Evolutionary conservation across 306 rosid species (phyloP), one percentile per base, ranked within the genome.

Genomic region (Cucumis cinereus): DNA sequence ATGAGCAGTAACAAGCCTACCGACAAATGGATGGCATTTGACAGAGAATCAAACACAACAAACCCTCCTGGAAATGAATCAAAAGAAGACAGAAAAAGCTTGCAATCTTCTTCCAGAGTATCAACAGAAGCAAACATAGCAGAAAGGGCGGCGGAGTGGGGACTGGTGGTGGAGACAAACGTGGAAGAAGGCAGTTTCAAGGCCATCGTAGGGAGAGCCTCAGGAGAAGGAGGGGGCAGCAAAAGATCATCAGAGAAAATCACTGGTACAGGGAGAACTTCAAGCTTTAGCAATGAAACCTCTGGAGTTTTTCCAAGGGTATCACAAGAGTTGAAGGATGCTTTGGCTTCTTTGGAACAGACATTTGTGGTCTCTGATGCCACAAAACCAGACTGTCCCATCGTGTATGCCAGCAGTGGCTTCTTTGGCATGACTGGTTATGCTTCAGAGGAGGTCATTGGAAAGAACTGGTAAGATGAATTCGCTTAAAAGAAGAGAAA

Each of bases 321-420:
- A 9, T 89, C 98, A 23, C 91, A 86, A 63, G 99, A 92, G 73
- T 72, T 94, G 86, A 94, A 84, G 84, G 89, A 82, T 13, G 99
- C 99, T 26, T 43, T 94, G 88, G 74, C 90, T 0, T 82, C 91
- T 10, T 84, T 92, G 59, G 97, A 92, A 55, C 99, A 94, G 77
- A 92, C 99, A 12, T 94, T 94, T 79, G 99, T 94, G 56, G 99
- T 94, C 72, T 94, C 99, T 1, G 98, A 94, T 80, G 99, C 98
- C 54, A 86, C 96, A 30, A 90, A 89, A 76, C 98, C 99, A 28
- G 99, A 94, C n/a, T 89, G 92, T 68, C 99, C 99, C 14, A 94
- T 94, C 52, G 14, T 94, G 86, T 94, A 85, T 83, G 97, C 99
- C 13, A 94, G 99, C 82, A 88, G 88, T 75, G 99, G 99, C 1